Evolutionary conservation across 495 filamentous ascomycete species (phyloP), one percentile per base, ranked within the genome.

Genomic region (Neurospora pannonica): DNA sequence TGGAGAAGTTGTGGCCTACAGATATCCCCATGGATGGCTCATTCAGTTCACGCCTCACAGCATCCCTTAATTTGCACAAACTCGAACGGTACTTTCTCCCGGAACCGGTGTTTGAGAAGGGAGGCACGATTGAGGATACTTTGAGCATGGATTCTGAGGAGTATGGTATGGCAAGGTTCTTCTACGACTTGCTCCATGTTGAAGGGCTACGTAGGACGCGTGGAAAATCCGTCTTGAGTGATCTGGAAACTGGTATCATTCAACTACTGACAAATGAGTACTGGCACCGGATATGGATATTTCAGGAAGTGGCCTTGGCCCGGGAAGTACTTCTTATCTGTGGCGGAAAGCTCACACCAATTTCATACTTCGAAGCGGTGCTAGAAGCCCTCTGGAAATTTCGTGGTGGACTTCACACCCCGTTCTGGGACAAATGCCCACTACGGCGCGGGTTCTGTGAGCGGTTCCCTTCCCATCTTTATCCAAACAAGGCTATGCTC

Each of bases 51-150:
- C 15, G 40, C 5, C 1, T 4, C 7, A 0, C 1, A n/a, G 15
- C 10, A 46, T 9, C 0, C 19, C 0, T 9, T 0, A 9, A n/a
- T n/a, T 17, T 46, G 8, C 0, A 8, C 6, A 0, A 0, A 0
- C 42, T 46, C 19, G 1, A 8, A 46, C 42, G 7, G 9, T 46
- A 21, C 9, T 48, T 48, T 3, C 8, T 5, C n/a, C n/a, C 43
- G 43, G n/a, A 48, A 5, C 43, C 43, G 9, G n/a, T 48, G 0
- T 48, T 48, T 21, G 43, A 0, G 8, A 48, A 21, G 43, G n/a
- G 9, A 48, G 2, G 43, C 8, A 46, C 42, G 19, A 9, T 10
- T 0, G 3, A 21, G 19, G 19, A 46, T 21, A n/a, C 19, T 46
- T 46, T 5, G n/a, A 46, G 19, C 1, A 10, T 10, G 42, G 3